These are phyloP conservation scores for Austropuccinia psidii DNA, from an alignment of 1,284 basidiomycete genomes.

Conservation along the genomic window DNA sequence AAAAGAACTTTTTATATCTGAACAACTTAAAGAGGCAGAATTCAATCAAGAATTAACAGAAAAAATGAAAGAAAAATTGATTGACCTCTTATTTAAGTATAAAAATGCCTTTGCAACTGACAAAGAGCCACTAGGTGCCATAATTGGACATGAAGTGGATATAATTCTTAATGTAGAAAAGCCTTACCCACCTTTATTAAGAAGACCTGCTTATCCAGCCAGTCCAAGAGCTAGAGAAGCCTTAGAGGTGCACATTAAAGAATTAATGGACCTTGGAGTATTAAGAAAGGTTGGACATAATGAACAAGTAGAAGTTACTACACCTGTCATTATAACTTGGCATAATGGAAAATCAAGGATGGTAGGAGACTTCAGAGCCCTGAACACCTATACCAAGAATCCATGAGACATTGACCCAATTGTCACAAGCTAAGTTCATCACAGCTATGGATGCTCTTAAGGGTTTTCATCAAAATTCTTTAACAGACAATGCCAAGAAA, in stretches of 20 bases:
- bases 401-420: background rate
- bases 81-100: too few species aligned
- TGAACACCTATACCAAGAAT: slow-evolving; percentile 15
- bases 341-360: background rate
- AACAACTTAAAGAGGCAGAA: too few species aligned
- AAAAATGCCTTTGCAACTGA: background rate
- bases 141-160: background rate
- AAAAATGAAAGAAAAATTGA: too few species aligned
- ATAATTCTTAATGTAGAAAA: background rate
- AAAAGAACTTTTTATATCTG: too few species aligned
- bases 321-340: too few species aligned
- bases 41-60: too few species aligned
- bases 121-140: background rate
- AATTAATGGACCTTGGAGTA: background rate
- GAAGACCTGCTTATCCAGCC: slow-evolving; percentile 7
- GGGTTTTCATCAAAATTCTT: slow-evolving; percentile 8
- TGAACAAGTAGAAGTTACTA: slow-evolving; percentile 14
- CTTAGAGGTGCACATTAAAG: background rate
- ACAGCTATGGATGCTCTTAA: slow-evolving; percentile 17
- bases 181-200: background rate
- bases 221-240: slow-evolving; percentile 12
- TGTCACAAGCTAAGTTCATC: background rate
- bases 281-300: slow-evolving; percentile 12
- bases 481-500: background rate
- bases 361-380: slow-evolving; percentile 10